Percentiles rank a stretch among this genome's conserved stretches.
phyloP scores from a whole-genome alignment of 2,329 filamentous ascomycete species.

The Colletotrichum tamarilloi region DNA sequence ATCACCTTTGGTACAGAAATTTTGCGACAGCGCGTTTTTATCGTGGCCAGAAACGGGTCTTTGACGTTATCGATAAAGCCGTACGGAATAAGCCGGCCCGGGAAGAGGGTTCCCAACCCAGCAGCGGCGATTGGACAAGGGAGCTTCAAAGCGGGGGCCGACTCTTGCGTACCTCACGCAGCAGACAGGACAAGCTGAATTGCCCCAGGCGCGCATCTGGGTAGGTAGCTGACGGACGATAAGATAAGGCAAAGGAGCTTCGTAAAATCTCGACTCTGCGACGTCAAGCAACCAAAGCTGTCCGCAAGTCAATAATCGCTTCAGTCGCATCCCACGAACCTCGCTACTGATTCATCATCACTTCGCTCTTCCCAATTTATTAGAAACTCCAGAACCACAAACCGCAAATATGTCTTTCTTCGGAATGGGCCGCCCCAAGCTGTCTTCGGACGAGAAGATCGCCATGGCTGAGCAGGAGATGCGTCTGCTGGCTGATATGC shows the following conservation, averaged over 20 bases:
- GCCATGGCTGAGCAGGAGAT: slow-evolving; percentile 96
- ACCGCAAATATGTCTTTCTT: slow-evolving; percentile 56
- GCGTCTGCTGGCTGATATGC: slow-evolving; percentile 98
- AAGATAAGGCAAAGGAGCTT: slow-evolving; percentile 33
- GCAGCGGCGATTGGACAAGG: slow-evolving; percentile 2
- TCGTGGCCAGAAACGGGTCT: neutral
- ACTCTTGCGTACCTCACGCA: neutral
- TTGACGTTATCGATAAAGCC: slow-evolving; percentile 32
- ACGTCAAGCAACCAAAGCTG: slow-evolving; percentile 28
- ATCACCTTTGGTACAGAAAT: neutral
- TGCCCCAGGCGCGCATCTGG: neutral
- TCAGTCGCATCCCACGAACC: neutral
- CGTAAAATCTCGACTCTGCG: slow-evolving; percentile 36
- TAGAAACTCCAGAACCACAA: neutral
- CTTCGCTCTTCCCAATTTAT: neutral
- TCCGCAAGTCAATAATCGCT: slow-evolving; percentile 9
- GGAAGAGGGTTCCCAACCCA: neutral
- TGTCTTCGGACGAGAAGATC: slow-evolving; percentile 96
- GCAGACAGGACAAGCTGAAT: neutral
- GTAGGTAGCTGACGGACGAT: slow-evolving; percentile 3
- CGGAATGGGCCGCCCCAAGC: slow-evolving; percentile 75
- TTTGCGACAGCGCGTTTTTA: slow-evolving; percentile 19
- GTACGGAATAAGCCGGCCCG: slow-evolving; percentile 24
- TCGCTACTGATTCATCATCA: neutral
- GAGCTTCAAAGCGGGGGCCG: neutral